phyloP scores from a whole-genome alignment of 2,329 filamentous ascomycete genomes.

The Tricladium varicosporioides region DNA sequence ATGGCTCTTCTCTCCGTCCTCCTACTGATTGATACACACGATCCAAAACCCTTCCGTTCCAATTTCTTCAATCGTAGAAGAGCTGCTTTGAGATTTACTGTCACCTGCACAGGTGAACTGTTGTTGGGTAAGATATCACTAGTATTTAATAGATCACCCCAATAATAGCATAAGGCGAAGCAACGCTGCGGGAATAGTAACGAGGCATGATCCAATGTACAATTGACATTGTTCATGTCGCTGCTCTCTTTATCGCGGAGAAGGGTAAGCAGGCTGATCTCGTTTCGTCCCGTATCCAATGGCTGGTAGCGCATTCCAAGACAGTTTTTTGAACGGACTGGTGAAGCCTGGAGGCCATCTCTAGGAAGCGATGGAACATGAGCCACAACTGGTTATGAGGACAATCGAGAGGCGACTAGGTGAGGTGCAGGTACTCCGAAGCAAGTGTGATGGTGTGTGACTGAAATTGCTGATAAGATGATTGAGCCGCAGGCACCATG shows the following conservation, averaged over 20 bases:
- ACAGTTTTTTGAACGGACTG: too few species aligned
- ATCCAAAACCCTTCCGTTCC: not conserved
- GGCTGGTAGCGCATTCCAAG: not conserved
- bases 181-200: not conserved
- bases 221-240: not conserved
- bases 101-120: not conserved
- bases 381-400: too few species aligned
- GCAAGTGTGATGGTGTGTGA: too few species aligned
- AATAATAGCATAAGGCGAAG: conserved; percentile 1
- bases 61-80: not conserved
- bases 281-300: not conserved
- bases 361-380: too few species aligned
- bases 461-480: too few species aligned
- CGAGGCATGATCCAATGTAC: not conserved
- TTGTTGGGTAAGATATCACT: not conserved
- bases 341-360: too few species aligned
- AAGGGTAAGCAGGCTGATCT: conserved; percentile 2
- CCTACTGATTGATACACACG: conserved; percentile 19
- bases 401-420: too few species aligned
- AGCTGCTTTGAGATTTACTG: not conserved
- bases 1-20: conserved; percentile 17
- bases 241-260: not conserved
- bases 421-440: too few species aligned
- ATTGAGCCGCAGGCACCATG: too few species aligned
- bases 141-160: not conserved